Evolutionary conservation across 257 asterid genomes (phyloP).

Genomic region (Ilex aquifolium): DNA sequence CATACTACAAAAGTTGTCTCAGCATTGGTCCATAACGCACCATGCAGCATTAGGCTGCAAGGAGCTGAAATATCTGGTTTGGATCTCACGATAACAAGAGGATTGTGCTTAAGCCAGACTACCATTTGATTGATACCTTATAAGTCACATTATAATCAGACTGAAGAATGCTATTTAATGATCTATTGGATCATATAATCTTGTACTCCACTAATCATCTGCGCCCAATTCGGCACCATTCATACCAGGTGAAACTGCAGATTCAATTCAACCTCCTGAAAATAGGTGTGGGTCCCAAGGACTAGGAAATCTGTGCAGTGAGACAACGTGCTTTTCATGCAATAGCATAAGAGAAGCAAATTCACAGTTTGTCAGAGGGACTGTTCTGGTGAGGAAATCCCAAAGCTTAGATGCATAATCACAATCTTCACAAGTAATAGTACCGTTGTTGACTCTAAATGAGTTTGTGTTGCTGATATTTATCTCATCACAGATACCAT

Average conservation of each 20-base stretch:
- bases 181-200: not conserved
- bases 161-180: no score
- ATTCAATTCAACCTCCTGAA: slow-evolving; percentile 70
- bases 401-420: slow-evolving; percentile 1
- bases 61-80: not conserved
- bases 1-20: slow-evolving; percentile 1
- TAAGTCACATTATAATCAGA: no score
- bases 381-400: slow-evolving; percentile 75
- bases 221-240: slow-evolving; percentile 6
- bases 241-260: slow-evolving; percentile 75
- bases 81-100: not conserved
- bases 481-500: slow-evolving; percentile 60
- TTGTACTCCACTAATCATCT: not conserved
- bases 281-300: slow-evolving; percentile 41
- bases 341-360: slow-evolving; percentile 59
- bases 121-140: not conserved
- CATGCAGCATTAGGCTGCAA: not conserved
- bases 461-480: slow-evolving; percentile 13
- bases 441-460: slow-evolving; percentile 6
- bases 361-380: slow-evolving; percentile 80
- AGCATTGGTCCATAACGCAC: not conserved
- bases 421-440: slow-evolving; percentile 6
- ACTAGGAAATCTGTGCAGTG: slow-evolving; percentile 48
- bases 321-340: slow-evolving; percentile 59
- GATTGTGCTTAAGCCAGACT: not conserved